phyloP scores from a whole-genome alignment of 805 yeast genomes.

The Saccharomyces eubayanus region DNA sequence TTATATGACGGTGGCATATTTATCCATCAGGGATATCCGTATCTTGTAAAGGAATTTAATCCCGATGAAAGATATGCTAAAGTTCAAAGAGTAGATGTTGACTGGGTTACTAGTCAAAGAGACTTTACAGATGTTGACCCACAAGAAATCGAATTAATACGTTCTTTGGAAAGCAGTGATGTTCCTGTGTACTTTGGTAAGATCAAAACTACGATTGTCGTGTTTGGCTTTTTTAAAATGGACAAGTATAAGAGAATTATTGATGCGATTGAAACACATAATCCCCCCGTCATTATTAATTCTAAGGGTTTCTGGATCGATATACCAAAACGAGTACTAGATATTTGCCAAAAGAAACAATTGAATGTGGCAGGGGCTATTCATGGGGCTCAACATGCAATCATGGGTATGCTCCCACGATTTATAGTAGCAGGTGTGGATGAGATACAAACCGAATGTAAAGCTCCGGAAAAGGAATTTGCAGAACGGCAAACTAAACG shows the following conservation, averaged over 20 bases:
- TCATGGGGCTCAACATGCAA: constrained; percentile 93
- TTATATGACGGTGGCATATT: constrained; percentile 88
- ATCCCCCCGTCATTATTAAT: constrained; percentile 64
- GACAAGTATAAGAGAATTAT: constrained; percentile 70
- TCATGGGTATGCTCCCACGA: constrained; percentile 70
- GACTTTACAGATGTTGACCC: constrained; percentile 95
- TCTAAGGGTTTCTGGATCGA: constrained; percentile 92
- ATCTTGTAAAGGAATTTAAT: constrained; percentile 76
- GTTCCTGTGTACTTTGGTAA: constrained; percentile 70
- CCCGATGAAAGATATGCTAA: constrained; percentile 72
- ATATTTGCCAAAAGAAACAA: constrained; percentile 45
- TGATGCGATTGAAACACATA: constrained; percentile 86
- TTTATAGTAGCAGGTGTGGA: constrained; percentile 64
- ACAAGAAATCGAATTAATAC: constrained; percentile 51
- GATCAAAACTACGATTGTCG: constrained; percentile 62
- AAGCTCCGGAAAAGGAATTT: constrained; percentile 95
- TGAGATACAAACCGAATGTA: constrained; percentile 88
- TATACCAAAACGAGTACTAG: constrained; percentile 59
- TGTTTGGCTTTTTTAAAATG: constrained; percentile 88
- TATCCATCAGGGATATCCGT: constrained; percentile 88
- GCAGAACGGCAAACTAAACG: constrained; percentile 64
- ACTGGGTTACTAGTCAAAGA: constrained; percentile 87
- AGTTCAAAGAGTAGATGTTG: constrained; percentile 82
- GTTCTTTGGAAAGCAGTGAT: constrained; percentile 43
- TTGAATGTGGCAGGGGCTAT: constrained; percentile 80